These are phyloP conservation scores for Aspergillus persii DNA, from an alignment of 2,329 filamentous ascomycete genomes.

Conservation along the genomic window DNA sequence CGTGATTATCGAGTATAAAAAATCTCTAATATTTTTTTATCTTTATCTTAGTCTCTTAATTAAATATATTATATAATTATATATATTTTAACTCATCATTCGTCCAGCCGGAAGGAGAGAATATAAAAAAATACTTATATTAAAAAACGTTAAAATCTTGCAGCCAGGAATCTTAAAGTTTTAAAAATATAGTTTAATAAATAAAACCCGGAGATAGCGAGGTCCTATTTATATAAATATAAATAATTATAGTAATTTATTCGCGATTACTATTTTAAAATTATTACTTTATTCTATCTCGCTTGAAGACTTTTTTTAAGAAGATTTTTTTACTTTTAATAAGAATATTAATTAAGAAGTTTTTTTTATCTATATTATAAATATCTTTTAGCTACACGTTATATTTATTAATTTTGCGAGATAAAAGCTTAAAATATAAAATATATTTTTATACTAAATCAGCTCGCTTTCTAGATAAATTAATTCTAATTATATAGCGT, in stretches of 20 bases:
- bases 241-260: slow-evolving; percentile 19
- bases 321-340: slow-evolving; percentile 16
- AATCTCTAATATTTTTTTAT: not conserved
- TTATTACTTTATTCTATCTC: slow-evolving; percentile 7
- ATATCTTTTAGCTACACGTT: not conserved
- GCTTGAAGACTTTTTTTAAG: not conserved
- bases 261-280: slow-evolving; percentile 19
- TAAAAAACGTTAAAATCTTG: slow-evolving; percentile 9
- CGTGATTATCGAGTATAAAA: slow-evolving; percentile 8
- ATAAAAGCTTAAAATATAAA: not conserved
- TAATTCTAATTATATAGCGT: not conserved
- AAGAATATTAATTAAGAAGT: slow-evolving; percentile 5
- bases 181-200: slow-evolving; percentile 15
- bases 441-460: not conserved
- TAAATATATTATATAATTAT: not conserved
- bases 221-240: slow-evolving; percentile 15
- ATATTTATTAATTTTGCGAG: not conserved
- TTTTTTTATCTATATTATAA: slow-evolving; percentile 6
- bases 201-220: slow-evolving; percentile 15
- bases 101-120: not conserved
- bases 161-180: slow-evolving; percentile 18
- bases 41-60: slow-evolving; percentile 5
- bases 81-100: not conserved
- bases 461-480: not conserved
- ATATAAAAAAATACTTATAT: not conserved